phyloP scores from a whole-genome alignment of 208 protist genomes.

The Herpetomonas tarakana region DNA sequence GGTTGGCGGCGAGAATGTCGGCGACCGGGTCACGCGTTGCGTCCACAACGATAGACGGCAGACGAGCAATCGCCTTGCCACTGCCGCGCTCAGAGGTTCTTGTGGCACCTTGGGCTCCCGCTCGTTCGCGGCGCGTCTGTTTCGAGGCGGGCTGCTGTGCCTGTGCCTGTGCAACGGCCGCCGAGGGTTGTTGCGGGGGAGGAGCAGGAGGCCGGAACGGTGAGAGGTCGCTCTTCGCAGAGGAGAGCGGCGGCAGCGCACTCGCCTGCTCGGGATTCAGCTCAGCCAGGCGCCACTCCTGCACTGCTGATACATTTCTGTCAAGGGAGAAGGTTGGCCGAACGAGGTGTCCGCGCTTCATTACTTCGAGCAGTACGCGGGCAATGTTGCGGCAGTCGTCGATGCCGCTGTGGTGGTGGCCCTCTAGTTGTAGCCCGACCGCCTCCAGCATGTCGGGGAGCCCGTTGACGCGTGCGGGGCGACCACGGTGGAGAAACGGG shows the following conservation, averaged over 20 bases:
- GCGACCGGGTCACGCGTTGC: slow-evolving; percentile 25
- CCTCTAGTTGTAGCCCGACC: slow-evolving; percentile 60
- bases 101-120: neutral
- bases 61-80: neutral
- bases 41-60: slow-evolving; percentile 14
- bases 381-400: slow-evolving; percentile 95
- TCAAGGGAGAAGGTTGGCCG: slow-evolving; percentile 17
- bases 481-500: neutral
- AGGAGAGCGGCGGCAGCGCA: slow-evolving; percentile 4
- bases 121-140: neutral
- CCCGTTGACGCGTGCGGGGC: neutral
- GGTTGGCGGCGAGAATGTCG: slow-evolving; percentile 16
- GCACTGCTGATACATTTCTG: neutral
- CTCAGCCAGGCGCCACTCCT: neutral
- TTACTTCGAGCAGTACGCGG: slow-evolving; percentile 41
- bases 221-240: slow-evolving; percentile 9
- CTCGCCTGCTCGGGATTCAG: neutral
- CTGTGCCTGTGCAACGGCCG: neutral
- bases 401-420: slow-evolving; percentile 91
- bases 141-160: neutral
- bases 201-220: slow-evolving; percentile 5
- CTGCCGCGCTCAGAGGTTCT: too few relatives aligned
- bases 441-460: slow-evolving; percentile 69
- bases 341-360: slow-evolving; percentile 41
- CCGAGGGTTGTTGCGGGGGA: neutral